Conservation (phyloP, 176 grass and related monocot genomes). For the Oryza longistaminata region DNA sequence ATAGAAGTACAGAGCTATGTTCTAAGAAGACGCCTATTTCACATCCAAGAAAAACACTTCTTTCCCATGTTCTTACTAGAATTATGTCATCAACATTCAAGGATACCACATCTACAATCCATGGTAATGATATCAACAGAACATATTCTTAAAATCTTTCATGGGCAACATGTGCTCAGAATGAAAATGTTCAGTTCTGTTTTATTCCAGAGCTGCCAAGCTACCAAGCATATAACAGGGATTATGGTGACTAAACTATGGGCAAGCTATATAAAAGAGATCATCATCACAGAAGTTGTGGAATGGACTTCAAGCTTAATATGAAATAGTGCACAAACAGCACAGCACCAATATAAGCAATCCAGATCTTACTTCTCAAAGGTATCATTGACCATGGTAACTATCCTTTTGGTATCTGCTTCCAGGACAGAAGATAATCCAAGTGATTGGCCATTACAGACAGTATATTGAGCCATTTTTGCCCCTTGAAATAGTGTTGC, state of each 20-base stretch:
- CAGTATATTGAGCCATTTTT: conserved; percentile 39
- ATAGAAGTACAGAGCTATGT: conserved; percentile 1
- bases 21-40: background rate
- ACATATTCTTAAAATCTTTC: background rate
- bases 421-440: conserved; percentile 75
- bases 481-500: conserved; percentile 47
- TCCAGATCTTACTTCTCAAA: conserved; percentile 80
- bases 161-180: background rate
- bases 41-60: background rate
- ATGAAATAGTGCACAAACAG: conserved; percentile 25
- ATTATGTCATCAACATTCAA: conserved; percentile 10
- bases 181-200: background rate
- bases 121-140: background rate
- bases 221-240: background rate
- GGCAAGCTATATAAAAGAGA: background rate
- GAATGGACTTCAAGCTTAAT: background rate
- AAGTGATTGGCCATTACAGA: conserved; percentile 37
- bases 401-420: conserved; percentile 74
- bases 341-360: conserved; percentile 7
- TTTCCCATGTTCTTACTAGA: conserved; percentile 3
- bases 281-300: background rate
- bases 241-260: background rate
- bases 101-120: background rate
- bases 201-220: conserved; percentile 2
- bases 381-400: conserved; percentile 53